A percentile compares a stretch with the other conserved stretches of the same genome.
Conservation (phyloP, 2,329 filamentous ascomycete genomes). For the Claviceps sp. region DNA sequence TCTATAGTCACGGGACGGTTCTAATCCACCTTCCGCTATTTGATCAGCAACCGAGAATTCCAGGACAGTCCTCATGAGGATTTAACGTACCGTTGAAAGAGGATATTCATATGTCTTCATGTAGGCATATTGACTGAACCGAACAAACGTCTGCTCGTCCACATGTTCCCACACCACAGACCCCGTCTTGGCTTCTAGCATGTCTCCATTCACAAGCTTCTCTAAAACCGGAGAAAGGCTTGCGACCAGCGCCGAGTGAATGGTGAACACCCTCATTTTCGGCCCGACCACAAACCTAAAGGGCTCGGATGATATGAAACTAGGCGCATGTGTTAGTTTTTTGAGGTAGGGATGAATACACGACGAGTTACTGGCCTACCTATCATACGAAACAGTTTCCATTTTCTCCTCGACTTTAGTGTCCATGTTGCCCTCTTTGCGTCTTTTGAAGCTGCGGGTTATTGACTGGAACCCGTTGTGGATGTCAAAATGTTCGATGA, state of each 20-base stretch:
- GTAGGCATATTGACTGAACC: neutral
- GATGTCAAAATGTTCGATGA: too few relatives aligned
- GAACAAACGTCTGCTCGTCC: neutral
- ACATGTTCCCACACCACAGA: neutral
- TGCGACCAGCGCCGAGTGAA: neutral
- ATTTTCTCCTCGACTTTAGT: neutral
- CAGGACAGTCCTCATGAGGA: too few relatives aligned
- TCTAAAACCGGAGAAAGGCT: neutral
- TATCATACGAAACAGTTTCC: neutral
- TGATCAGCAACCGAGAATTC: neutral
- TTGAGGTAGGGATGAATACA: neutral
- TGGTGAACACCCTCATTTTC: neutral
- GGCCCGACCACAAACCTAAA: neutral
- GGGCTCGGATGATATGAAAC: neutral
- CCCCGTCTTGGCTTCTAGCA: neutral
- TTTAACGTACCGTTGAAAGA: too few relatives aligned
- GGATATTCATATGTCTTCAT: neutral
- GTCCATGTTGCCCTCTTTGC: too few relatives aligned
- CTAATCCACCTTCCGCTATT: too few relatives aligned
- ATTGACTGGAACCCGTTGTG: too few relatives aligned
- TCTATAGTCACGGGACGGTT: neutral
- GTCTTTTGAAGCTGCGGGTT: too few relatives aligned
- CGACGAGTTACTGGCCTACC: neutral
- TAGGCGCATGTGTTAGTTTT: neutral
- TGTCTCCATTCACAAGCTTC: neutral